phyloP scores from a whole-genome alignment of 2,329 filamentous ascomycete genomes.

The Gnomoniopsis smithogilvyi region DNA sequence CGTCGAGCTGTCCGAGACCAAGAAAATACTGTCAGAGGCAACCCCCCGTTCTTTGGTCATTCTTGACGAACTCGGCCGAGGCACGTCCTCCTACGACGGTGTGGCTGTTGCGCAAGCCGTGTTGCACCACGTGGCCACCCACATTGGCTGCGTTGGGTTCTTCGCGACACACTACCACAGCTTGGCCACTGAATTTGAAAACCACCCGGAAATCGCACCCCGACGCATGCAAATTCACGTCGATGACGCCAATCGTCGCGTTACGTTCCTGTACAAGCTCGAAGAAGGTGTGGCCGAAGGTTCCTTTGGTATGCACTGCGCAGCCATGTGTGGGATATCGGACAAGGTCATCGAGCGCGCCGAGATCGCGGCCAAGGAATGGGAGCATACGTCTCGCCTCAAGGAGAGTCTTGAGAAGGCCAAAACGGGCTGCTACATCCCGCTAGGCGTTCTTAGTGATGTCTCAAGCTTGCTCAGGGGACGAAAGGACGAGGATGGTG shows the following conservation, averaged over 20 bases:
- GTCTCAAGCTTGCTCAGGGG: slow-evolving; percentile 72
- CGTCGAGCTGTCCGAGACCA: slow-evolving; percentile 93
- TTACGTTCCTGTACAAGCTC: slow-evolving; percentile 95
- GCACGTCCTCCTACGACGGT: slow-evolving; percentile 93
- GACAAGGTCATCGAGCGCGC: slow-evolving; percentile 78
- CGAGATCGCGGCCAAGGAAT: slow-evolving; percentile 83
- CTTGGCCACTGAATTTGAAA: slow-evolving; percentile 83
- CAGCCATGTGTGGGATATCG: slow-evolving; percentile 94
- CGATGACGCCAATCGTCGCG: slow-evolving; percentile 75
- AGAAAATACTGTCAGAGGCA: slow-evolving; percentile 94
- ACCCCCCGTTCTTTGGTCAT: slow-evolving; percentile 94
- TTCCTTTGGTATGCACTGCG: slow-evolving; percentile 98
- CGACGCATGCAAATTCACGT: slow-evolving; percentile 95
- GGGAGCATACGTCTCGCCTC: slow-evolving; percentile 91
- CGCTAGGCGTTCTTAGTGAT: slow-evolving; percentile 84
- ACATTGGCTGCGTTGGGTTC: slow-evolving; percentile 91
- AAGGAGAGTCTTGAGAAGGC: slow-evolving; percentile 84
- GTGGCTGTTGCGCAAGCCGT: slow-evolving; percentile 96
- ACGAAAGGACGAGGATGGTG: slow-evolving; percentile 31
- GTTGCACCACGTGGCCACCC: slow-evolving; percentile 90
- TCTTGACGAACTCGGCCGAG: slow-evolving; percentile 91
- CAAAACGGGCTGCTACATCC: slow-evolving; percentile 76
- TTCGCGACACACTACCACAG: slow-evolving; percentile 98
- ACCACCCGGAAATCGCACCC: slow-evolving; percentile 81
- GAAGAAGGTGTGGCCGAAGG: slow-evolving; percentile 93